Evolutionary conservation across 1,139 yeast species (phyloP).

Genomic region (Magnusiomyces sp.): DNA sequence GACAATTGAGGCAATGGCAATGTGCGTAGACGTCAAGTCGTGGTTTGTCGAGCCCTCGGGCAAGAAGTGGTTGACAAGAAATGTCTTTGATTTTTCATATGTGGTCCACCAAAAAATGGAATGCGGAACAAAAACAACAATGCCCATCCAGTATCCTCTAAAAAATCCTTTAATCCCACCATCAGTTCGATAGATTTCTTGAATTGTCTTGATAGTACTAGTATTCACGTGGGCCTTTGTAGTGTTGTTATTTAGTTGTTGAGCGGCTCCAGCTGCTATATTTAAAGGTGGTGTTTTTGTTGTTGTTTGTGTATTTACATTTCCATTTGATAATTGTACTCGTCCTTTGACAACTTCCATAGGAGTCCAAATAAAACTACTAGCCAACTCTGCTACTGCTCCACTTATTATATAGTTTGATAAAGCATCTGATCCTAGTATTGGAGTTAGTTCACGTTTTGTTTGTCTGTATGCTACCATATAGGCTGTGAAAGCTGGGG

Average conservation of each 20-base stretch:
- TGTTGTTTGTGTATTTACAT: too few relatives aligned
- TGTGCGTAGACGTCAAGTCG: conserved; percentile 24
- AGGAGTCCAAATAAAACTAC: conserved; percentile 39
- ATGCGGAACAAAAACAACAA: conserved; percentile 35
- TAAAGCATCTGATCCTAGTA: conserved; percentile 31
- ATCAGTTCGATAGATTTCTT: conserved; percentile 28
- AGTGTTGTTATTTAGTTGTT: too few relatives aligned
- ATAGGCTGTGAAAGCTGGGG: conserved; percentile 38
- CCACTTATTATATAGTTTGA: conserved; percentile 34
- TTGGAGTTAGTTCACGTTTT: conserved; percentile 32
- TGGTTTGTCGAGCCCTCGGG: conserved; percentile 3
- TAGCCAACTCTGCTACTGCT: conserved; percentile 34
- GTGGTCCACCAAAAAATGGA: conserved; percentile 37
- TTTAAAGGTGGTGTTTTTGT: too few relatives aligned
- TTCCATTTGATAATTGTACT: conserved; percentile 31
- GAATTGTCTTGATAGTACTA: conserved; percentile 22
- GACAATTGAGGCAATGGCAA: conserved; percentile 32
- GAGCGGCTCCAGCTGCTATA: too few relatives aligned
- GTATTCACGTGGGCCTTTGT: too few relatives aligned
- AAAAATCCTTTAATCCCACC: conserved; percentile 36
- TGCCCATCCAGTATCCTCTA: conserved; percentile 39
- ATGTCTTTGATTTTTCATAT: conserved; percentile 25
- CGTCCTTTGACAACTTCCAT: conserved; percentile 40
- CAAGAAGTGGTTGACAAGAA: conserved; percentile 5
- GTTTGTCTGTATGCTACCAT: conserved; percentile 36